Evolutionary conservation across 176 grass and related monocot genomes (phyloP), one percentile per base, ranked within the genome.

Genomic region (Urochloa ruziziensis): DNA sequence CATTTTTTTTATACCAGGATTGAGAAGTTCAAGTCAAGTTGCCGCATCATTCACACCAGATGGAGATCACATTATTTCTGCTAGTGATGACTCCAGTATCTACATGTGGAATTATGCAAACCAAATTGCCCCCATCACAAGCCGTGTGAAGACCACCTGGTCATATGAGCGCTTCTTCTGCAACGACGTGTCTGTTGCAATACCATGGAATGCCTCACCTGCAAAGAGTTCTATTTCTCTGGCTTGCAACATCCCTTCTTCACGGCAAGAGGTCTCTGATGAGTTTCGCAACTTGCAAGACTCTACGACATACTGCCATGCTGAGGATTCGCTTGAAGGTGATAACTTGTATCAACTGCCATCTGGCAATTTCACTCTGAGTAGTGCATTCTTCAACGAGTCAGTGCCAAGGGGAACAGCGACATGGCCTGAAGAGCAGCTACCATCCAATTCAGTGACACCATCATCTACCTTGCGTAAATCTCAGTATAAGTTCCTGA

Each of bases 341-440:
- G 74, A 89, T 35, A 79, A 14, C 54, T 19, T 87, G 23, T 65
- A 54, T 51, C 65, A 69, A 51, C 66, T 88, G 30, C 89, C 92
- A 59, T 91, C 89, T 21, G 80, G 89, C 12, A 87, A 84, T 78
- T 94, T 92, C 84, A 88, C 87, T 36, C 82, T 92, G 25, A 88
- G 79, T 63, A 89, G 64, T 63, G 80, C 85, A 21, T 90, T 90
- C 85, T 90, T 90, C 51, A 80, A 75, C 7, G 90, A 85, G n/a
- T 90, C 86, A 12, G 62, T 77, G 49, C 85, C 85, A 56, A 93
- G 89, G 85, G 87, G 91, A 35, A 75, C 82, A 4, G 91, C 91
- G 2, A 97, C 91, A 23, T 99, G 96, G 96, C 96, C 96, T 9
- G 93, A 99, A 86, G 96, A 99, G 84, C 90, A 99, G 59, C 16